Conservation (phyloP, 306 rosid genomes). For the Myrica gale region DNA sequence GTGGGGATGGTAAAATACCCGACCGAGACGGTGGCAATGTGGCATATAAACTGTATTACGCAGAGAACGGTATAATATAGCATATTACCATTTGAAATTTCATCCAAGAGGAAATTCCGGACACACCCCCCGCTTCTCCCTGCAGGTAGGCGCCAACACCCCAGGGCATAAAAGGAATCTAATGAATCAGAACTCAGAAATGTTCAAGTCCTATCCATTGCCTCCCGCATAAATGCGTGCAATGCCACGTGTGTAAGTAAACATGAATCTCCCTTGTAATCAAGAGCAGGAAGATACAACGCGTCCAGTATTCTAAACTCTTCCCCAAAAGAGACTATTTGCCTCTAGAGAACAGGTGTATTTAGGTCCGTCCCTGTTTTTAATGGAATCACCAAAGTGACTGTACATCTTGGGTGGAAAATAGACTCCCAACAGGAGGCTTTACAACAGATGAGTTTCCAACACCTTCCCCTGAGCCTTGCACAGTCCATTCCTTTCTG, state of each 20-base stretch:
- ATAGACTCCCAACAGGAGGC: constrained; percentile 59
- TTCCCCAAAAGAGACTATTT: constrained; percentile 53
- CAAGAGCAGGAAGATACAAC: constrained; percentile 79
- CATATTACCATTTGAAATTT: not conserved
- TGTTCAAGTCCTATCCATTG: constrained; percentile 28
- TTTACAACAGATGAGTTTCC: constrained; percentile 47
- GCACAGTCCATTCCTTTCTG: constrained; percentile 72
- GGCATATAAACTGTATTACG: not conserved
- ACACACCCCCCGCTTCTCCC: constrained; percentile 17
- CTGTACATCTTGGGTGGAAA: constrained; percentile 76
- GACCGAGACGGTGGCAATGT: not conserved
- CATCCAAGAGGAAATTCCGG: not conserved
- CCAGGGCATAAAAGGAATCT: not conserved
- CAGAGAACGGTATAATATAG: not conserved
- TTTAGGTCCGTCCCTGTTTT: constrained; percentile 43
- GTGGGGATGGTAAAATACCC: not conserved
- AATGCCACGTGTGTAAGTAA: constrained; percentile 57
- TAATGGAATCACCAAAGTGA: constrained; percentile 82
- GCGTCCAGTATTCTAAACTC: constrained; percentile 61
- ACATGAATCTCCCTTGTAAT: constrained; percentile 62
- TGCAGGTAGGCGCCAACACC: too few relatives aligned
- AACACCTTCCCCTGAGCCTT: constrained; percentile 53
- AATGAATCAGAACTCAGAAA: constrained; percentile 2
- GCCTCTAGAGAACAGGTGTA: constrained; percentile 59
- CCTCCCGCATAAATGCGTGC: constrained; percentile 41